Conservation (phyloP, 768 basidiomycete genomes). For the Leccinum boreale region DNA sequence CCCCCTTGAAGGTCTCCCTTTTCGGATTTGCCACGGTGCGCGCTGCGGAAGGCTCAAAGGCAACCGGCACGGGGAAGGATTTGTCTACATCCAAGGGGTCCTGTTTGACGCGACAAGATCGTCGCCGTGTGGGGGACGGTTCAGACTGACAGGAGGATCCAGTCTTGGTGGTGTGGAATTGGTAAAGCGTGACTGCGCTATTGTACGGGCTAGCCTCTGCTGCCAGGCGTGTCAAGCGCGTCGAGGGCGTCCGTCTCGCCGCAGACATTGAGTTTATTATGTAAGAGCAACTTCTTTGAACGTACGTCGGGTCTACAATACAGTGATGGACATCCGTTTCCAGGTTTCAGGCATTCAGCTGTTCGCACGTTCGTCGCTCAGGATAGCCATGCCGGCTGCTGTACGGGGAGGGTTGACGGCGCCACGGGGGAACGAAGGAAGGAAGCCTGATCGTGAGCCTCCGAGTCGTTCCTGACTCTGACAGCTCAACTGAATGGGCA, state of each 20-base stretch:
- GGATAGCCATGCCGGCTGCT: too few species aligned
- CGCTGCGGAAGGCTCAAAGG: background rate
- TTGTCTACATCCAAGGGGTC: slow-evolving; percentile 10
- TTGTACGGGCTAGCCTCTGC: slow-evolving; percentile 45
- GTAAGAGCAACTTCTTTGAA: background rate
- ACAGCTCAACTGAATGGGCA: too few species aligned
- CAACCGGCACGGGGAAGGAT: background rate
- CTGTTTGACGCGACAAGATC: slow-evolving; percentile 32
- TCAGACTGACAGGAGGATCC: background rate
- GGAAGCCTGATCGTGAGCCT: too few species aligned
- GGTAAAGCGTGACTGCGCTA: slow-evolving; percentile 40
- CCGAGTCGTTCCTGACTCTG: too few species aligned
- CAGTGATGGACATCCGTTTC: too few species aligned
- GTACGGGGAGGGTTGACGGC: too few species aligned
- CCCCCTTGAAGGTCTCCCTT: background rate
- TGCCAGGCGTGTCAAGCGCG: slow-evolving; percentile 33
- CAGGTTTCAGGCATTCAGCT: too few species aligned
- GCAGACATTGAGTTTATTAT: slow-evolving; percentile 18
- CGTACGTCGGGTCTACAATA: too few species aligned
- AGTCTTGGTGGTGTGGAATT: background rate
- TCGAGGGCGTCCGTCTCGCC: slow-evolving; percentile 24
- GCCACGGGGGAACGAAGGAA: too few species aligned
- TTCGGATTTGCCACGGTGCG: background rate
- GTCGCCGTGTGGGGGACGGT: slow-evolving; percentile 12
- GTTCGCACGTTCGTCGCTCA: too few species aligned